Evolutionary conservation across 805 yeast genomes (phyloP).

Genomic region (Candida maltosa): DNA sequence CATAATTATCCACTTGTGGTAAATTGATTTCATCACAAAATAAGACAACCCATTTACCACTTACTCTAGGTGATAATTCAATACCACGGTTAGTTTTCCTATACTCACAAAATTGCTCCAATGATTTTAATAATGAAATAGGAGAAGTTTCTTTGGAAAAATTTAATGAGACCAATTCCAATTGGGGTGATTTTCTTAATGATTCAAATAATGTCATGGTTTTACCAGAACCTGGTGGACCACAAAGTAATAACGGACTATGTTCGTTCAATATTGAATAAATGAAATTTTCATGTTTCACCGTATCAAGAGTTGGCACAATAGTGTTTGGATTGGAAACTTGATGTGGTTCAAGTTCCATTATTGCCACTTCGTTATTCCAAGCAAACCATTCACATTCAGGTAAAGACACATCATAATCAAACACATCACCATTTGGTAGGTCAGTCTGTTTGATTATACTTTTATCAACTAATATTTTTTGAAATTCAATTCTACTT

Average conservation of each 20-base stretch:
- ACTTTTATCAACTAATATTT: slow-evolving; percentile 15
- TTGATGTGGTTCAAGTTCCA: slow-evolving; percentile 54
- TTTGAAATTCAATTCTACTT: slow-evolving; percentile 38
- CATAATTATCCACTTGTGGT: slow-evolving; percentile 69
- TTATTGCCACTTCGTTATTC: slow-evolving; percentile 33
- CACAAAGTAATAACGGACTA: slow-evolving; percentile 70
- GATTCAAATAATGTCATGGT: slow-evolving; percentile 84
- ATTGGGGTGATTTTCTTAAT: slow-evolving; percentile 51
- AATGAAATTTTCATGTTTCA: slow-evolving; percentile 60
- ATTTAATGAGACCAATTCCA: slow-evolving; percentile 66
- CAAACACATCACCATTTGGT: slow-evolving; percentile 26
- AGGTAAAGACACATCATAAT: slow-evolving; percentile 43
- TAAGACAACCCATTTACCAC: slow-evolving; percentile 71
- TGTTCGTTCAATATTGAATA: slow-evolving; percentile 54
- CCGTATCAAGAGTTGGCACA: slow-evolving; percentile 78
- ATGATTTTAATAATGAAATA: slow-evolving; percentile 51
- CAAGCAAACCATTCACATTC: slow-evolving; percentile 47
- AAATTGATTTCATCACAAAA: slow-evolving; percentile 92
- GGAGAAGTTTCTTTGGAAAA: slow-evolving; percentile 82
- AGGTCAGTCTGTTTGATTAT: slow-evolving; percentile 13
- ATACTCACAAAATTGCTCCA: slow-evolving; percentile 74
- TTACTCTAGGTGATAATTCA: slow-evolving; percentile 52
- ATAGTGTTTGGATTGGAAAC: slow-evolving; percentile 61
- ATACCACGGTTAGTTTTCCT: slow-evolving; percentile 49
- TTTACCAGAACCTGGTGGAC: slow-evolving; percentile 97